A percentile compares a stretch with the other conserved stretches of the same genome.
These are phyloP conservation scores for Colletotrichum sp. DNA, from an alignment of 2,329 filamentous ascomycete genomes.

Conservation along the genomic window DNA sequence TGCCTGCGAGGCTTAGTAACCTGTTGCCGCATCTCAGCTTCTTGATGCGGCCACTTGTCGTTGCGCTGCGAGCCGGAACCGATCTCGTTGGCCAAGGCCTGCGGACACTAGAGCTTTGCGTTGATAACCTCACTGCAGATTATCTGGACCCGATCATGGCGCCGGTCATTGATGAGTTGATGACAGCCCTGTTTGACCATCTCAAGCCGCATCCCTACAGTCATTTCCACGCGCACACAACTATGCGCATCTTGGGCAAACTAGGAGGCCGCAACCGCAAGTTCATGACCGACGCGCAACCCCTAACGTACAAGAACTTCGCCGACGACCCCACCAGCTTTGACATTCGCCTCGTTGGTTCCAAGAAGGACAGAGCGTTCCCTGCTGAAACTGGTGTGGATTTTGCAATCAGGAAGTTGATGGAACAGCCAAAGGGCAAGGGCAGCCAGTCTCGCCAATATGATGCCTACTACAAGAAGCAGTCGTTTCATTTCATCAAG, in stretches of 20 bases:
- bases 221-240: slow-evolving; percentile 97
- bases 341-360: slow-evolving; percentile 86
- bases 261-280: slow-evolving; percentile 94
- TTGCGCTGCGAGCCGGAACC: slow-evolving; percentile 87
- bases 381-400: slow-evolving; percentile 87
- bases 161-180: slow-evolving; percentile 96
- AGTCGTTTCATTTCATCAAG: slow-evolving; percentile 86
- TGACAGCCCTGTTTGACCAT: slow-evolving; percentile 97
- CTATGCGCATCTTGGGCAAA: slow-evolving; percentile 96
- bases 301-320: slow-evolving; percentile 82
- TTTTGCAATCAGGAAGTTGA: slow-evolving; percentile 84
- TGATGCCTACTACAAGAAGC: slow-evolving; percentile 89
- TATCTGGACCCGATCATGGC: slow-evolving; percentile 99
- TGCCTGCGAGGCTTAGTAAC: slow-evolving; percentile 92
- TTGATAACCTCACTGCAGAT: slow-evolving; percentile 96
- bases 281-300: slow-evolving; percentile 88
- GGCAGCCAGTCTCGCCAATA: slow-evolving; percentile 60
- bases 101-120: slow-evolving; percentile 91
- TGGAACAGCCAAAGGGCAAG: slow-evolving; percentile 74
- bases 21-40: slow-evolving; percentile 94
- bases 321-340: slow-evolving; percentile 89
- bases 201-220: slow-evolving; percentile 92
- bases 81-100: slow-evolving; percentile 95
- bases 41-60: slow-evolving; percentile 96
- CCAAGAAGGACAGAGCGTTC: slow-evolving; percentile 87